phyloP scores from a whole-genome alignment of 1,284 basidiomycete species.

The Malassezia brasiliensis region DNA sequence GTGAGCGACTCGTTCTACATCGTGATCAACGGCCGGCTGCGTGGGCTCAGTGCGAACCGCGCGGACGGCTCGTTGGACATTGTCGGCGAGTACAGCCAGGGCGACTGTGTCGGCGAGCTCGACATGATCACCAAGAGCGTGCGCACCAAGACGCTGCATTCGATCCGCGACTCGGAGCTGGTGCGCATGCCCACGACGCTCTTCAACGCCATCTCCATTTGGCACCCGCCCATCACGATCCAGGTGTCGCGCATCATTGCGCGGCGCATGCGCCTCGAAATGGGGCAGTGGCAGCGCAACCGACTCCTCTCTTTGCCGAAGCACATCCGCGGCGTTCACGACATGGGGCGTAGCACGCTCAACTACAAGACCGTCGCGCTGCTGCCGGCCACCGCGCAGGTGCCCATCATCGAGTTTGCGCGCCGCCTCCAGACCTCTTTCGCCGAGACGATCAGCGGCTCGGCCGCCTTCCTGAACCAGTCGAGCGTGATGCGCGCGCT shows the following conservation, averaged over 20 bases:
- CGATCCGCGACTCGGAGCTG: conserved; percentile 95
- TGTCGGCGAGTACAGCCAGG: conserved; percentile 87
- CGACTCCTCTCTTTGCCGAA: conserved; percentile 15
- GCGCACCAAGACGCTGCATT: conserved; percentile 82
- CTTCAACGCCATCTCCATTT: conserved; percentile 73
- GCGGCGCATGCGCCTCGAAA: conserved; percentile 72
- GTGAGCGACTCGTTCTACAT: conserved; percentile 90
- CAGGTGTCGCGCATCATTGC: conserved; percentile 93
- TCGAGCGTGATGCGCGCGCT: conserved; percentile 44
- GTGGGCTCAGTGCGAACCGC: conserved; percentile 59
- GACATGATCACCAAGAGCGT: conserved; percentile 91
- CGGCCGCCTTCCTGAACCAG: conserved; percentile 42
- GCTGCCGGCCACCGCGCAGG: conserved; percentile 54
- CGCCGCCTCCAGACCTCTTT: conserved; percentile 38
- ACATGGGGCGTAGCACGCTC: conserved; percentile 64
- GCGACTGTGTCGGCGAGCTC: conserved; percentile 63
- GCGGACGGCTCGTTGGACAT: conserved; percentile 60
- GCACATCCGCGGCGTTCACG: conserved; percentile 34
- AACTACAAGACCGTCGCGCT: conserved; percentile 90
- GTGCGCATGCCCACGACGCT: conserved; percentile 93
- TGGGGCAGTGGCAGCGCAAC: conserved; percentile 47
- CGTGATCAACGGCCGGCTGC: conserved; percentile 85
- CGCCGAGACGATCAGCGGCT: conserved; percentile 37
- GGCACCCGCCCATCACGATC: conserved; percentile 88
- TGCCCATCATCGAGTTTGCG: conserved; percentile 45